phyloP scores from a whole-genome alignment of 345 rosid genomes.

The Linum lewisii region DNA sequence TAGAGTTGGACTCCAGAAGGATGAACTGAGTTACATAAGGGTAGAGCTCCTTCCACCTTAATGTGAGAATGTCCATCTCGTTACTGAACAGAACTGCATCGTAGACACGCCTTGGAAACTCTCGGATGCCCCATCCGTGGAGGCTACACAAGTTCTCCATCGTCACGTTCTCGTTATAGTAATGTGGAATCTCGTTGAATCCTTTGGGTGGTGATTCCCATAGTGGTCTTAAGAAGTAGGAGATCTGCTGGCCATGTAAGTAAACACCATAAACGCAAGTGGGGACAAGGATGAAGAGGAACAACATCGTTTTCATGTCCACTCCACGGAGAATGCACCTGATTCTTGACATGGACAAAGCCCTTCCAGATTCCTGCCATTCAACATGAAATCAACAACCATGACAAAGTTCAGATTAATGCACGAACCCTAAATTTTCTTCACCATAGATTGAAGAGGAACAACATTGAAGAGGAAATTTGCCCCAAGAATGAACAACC shows the following conservation, averaged over 20 bases:
- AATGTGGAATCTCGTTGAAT: conserved; percentile 69
- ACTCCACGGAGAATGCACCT: conserved; percentile 87
- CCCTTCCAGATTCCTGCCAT: conserved; percentile 80
- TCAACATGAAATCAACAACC: conserved; percentile 14
- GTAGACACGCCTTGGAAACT: conserved; percentile 71
- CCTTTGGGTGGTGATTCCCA: conserved; percentile 86
- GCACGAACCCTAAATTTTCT: no score
- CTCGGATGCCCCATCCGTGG: conserved; percentile 79
- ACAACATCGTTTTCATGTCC: conserved; percentile 62
- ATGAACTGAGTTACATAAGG: conserved; percentile 70
- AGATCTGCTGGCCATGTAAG: conserved; percentile 69
- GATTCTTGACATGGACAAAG: conserved; percentile 70
- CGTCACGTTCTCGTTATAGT: conserved; percentile 71
- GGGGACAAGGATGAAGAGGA: conserved; percentile 60
- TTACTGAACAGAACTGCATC: conserved; percentile 79
- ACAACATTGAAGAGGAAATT: no score
- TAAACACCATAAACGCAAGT: conserved; percentile 52
- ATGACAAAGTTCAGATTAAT: no score
- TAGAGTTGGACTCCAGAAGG: conserved; percentile 71
- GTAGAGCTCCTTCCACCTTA: conserved; percentile 74
- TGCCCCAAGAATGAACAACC: no score
- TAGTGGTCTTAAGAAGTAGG: conserved; percentile 67
- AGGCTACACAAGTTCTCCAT: conserved; percentile 76
- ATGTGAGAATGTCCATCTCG: conserved; percentile 58
- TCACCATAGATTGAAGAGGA: neutral